Base-by-base conservation (phyloP, 495 filamentous ascomycete genomes). In the Margaritispora aquatica region DNA sequence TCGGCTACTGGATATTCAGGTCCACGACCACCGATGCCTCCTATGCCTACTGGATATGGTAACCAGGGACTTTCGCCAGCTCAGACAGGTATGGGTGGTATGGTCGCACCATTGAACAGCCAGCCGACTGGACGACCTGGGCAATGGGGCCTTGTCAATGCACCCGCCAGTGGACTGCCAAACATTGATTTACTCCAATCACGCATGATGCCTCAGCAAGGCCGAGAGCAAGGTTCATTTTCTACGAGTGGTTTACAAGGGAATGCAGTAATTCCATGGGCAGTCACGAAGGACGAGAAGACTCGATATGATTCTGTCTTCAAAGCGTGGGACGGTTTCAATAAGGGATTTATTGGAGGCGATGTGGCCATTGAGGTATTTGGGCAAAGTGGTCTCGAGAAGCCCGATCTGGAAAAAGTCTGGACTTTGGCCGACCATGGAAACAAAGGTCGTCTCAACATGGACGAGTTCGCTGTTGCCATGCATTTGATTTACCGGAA, bases 401-500 rank as follows among this genome's bases (percentile, higher is more conserved):
- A 92, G 66, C 73, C 85, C 21, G 94, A 97, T 62, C 75, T 99
- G 31, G 95, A 97, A 75, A 81, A 84, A 27, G 85, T 97, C 61
- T 99, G 95, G 95, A 97, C 94, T 24, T 75, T 99, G 24, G 89
- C 93, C 7, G 95, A 99, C 70, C 85, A 94, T 24, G 82, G 89
- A 55, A 96, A 99, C 72, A 91, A 89, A 66, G 95, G 95, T 13
- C 84, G 91, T 59, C 81, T 99, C 3, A 92, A 99, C 62, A 87
- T 97, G 73, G 95, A 99, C 70, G 95, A 99, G 67, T 99, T 99
- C 70, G 92, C 95, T 19, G 92, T 99, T 38, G 93, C 90, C 7
- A 99, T 99, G 94, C 95, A 99, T 80, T 75, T 99, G 70, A 97
- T 99, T 56, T 99, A 97, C 69, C 84, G 95, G 62, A 96, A 92